Conservation (phyloP, 176 grass and related monocot genomes). For the Leersia perrieri region DNA sequence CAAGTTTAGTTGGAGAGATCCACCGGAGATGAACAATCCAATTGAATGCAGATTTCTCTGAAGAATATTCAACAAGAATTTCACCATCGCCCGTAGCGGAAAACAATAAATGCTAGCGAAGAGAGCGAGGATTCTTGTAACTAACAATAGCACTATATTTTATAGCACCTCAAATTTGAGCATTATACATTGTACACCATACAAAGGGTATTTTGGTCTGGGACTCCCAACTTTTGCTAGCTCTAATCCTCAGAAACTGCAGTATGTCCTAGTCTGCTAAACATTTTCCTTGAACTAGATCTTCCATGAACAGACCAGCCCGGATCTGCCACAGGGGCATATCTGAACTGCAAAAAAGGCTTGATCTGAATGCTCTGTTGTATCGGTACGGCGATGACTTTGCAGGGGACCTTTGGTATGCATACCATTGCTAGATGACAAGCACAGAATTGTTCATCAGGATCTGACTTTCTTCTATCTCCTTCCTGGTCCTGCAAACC, state of each 20-base stretch:
- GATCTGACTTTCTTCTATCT: slow-evolving; percentile 32
- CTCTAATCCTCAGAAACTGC: slow-evolving; percentile 24
- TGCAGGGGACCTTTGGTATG: neutral
- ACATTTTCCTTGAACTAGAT: neutral
- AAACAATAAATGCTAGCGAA: neutral
- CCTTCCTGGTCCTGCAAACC: slow-evolving; percentile 75
- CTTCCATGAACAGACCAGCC: neutral
- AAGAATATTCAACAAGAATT: slow-evolving; percentile 20
- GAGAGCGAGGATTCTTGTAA: neutral
- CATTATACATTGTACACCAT: slow-evolving; percentile 31
- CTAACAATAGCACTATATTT: slow-evolving; percentile 27
- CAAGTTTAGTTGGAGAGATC: neutral
- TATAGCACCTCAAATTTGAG: slow-evolving; percentile 24
- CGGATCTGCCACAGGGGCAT: slow-evolving; percentile 7
- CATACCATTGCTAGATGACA: neutral
- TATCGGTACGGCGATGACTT: neutral
- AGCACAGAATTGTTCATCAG: neutral
- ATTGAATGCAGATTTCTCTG: neutral
- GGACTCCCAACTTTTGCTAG: neutral
- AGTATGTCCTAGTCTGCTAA: slow-evolving; percentile 16
- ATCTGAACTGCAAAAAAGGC: neutral
- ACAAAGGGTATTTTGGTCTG: neutral
- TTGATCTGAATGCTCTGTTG: neutral
- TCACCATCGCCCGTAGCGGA: slow-evolving; percentile 1
- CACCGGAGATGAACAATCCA: neutral